Evolutionary conservation across 2,329 filamentous ascomycete genomes (phyloP), one percentile per base, ranked within the genome.

Genomic region (Colletotrichum simmondsii): DNA sequence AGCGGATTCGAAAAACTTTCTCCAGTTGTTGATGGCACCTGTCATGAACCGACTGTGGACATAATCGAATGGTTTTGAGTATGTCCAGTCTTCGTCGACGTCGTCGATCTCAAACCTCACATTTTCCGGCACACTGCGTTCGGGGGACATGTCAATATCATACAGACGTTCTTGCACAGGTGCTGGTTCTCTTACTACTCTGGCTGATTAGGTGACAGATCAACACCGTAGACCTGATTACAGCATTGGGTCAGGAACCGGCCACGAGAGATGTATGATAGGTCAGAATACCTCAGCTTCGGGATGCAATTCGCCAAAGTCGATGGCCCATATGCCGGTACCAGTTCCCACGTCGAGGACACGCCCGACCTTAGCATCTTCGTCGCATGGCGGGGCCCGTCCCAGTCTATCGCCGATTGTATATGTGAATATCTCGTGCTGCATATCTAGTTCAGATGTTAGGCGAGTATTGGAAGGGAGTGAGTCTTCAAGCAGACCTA

Each of bases 91-190:
- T 71, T 88, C 84, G 73, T 89, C 87, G 28, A 85, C 80, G 75
- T 91, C 89, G 75, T 90, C 87, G 49, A 90, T 82, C 63, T 89
- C 80, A 77, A 90, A 91, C 24, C 81, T 82, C 57, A 89, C 83
- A 75, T 91, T 91, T 22, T 37, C 35, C 35, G 35, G 35, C 12
- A 37, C 35, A 14, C 35, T 37, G 35, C 1, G 4, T 37, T 37
- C 12, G 14, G 6, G 6, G 35, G 35, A 37, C 14, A 37, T 37
- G 2, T 37, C 14, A 37, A 12, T 37, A 37, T 37, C 4, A 26
- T 26, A 26, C 24, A 26, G 24, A 26, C 24, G 24, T 26, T 26
- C 24, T 26, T 26, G 24, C 24, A 26, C 24, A 26, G 24, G 24
- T 26, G 35, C 35, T 37, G 35, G 35, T 5, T 87, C 81, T 65